Base-by-base conservation (phyloP, 192 early-diverging fungal species). In the Pecoramyces ruminantium region DNA sequence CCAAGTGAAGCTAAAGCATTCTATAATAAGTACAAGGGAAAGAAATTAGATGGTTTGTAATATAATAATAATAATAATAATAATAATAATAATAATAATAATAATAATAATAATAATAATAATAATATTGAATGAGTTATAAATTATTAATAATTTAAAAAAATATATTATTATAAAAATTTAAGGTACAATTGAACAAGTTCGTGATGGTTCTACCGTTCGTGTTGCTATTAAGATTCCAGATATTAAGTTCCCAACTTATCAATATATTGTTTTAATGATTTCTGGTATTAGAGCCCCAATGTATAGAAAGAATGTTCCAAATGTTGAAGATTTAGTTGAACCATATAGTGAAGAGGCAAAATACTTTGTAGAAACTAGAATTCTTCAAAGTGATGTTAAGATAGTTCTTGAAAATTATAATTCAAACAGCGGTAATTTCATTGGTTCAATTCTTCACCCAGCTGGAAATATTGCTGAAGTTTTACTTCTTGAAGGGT, bases 321-420 rank as follows among this genome's bases (percentile, higher is more conserved):
- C 94, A 27, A 93, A 90, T 78, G 84, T 90, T 34, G 87, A 88
- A 9, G 92, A 94, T 82, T 78, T 92, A 18, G 87, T 93, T 38
- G 96, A 98, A 86, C 96, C 96, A 27, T 97, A 92, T 82, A 92
- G 93, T 79, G 97, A 97, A 83, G 95, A 98, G 84, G 95, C 96
- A 16, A 95, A 94, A 84, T 95, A 86, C 85, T 96, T 97, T 88
- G 93, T 95, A 29, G 98, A 99, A 83, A 83, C 87, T 13, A 93
- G 96, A 77, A 86, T 99, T 29, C 86, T 98, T 81, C 95, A 99
- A 83, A 94, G 94, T 80, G 94, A 95, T 80, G 93, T 99, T 78
- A 91, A 92, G 78, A 91, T 98, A 12, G 85, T 93, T 30, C 83
- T 98, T 51, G 96, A 96, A 85, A 92, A 92, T 29, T 82, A 93